Base-by-base conservation (phyloP, 2,329 filamentous ascomycete species). In the Coniochaeta prunicola region DNA sequence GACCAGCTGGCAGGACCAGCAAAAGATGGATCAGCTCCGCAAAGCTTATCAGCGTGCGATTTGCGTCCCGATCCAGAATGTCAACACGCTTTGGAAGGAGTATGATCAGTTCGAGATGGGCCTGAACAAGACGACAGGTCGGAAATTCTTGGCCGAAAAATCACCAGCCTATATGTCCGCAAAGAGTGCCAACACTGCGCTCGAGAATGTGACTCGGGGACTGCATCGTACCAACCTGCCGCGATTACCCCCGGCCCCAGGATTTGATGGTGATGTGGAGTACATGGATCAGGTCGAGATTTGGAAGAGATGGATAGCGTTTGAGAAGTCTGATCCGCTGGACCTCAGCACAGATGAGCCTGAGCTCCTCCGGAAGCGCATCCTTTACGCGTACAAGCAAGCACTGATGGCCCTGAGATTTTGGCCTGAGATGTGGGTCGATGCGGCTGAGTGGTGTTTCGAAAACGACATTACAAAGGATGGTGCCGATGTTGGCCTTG, bases 81-180 rank as follows among this genome's bases (percentile, higher is more conserved):
- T 96, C 55, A 90, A 93, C 68, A 83, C 82, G 57, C 77, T 99
- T 15, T 99, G 94, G 96, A 96, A 96, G 71, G 93, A 99, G 69
- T 99, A 99, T 69, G 92, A 97, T 71, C 87, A 90, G 65, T 99
- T 99, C 69, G 94, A 99, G 74, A 92, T 94, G 84, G 85, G 88
- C 6, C 75, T 97, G 60, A 97, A 97, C 77, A 97, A 96, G 73
- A 84, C 91, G 64, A 96, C 92, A 45, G 94, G 91, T 45, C 90
- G 93, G 26, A 97, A 97, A 74, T 92, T 96, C 65, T 82, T 99
- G 4, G 92, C 96, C 70, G 94, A 99, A 68, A 88, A 89, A 61
- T 97, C 93, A 0, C 89, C 93, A 1, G 85, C 89, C 2, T 99
- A 97, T 72, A 96, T 99, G 92, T 96, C 92, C 17, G 94, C 96